phyloP scores from a whole-genome alignment of 2,329 filamentous ascomycete species.

The Leptographium procerum region DNA sequence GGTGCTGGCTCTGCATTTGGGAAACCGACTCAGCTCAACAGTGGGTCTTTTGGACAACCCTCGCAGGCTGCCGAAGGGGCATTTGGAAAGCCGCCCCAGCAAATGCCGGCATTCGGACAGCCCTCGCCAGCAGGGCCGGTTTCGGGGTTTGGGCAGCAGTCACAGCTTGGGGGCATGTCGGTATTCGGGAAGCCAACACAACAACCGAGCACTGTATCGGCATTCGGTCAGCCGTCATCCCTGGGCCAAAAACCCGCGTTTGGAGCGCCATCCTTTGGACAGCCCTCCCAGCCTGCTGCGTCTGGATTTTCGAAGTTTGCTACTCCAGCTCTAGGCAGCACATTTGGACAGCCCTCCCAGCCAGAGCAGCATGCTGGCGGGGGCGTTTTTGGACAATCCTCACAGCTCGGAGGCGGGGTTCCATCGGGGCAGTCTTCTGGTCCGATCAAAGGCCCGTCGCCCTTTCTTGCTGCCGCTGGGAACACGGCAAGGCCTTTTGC shows the following conservation, averaged over 20 bases:
- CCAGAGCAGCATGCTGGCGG: slow-evolving; percentile 12
- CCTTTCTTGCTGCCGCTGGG: slow-evolving; percentile 6
- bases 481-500: not conserved
- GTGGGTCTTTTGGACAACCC: slow-evolving; percentile 20
- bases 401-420: slow-evolving; percentile 15
- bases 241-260: slow-evolving; percentile 16
- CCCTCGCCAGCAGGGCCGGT: slow-evolving; percentile 13
- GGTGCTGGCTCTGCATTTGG: slow-evolving; percentile 18
- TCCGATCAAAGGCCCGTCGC: slow-evolving; percentile 21
- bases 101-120: slow-evolving; percentile 28
- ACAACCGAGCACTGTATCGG: slow-evolving; percentile 7
- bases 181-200: slow-evolving; percentile 21
- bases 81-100: slow-evolving; percentile 26
- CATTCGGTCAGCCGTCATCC: slow-evolving; percentile 20
- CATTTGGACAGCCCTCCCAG: slow-evolving; percentile 10
- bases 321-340: slow-evolving; percentile 15
- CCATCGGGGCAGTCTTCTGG: slow-evolving; percentile 19
- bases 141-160: slow-evolving; percentile 26
- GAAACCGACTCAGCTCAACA: slow-evolving; percentile 18
- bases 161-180: slow-evolving; percentile 15
- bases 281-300: slow-evolving; percentile 17
- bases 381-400: slow-evolving; percentile 17
- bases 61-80: slow-evolving; percentile 14
- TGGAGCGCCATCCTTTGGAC: slow-evolving; percentile 16
- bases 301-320: slow-evolving; percentile 18